Base-by-base conservation (phyloP, 257 asterid genomes). In the Solanum neorickii region DNA sequence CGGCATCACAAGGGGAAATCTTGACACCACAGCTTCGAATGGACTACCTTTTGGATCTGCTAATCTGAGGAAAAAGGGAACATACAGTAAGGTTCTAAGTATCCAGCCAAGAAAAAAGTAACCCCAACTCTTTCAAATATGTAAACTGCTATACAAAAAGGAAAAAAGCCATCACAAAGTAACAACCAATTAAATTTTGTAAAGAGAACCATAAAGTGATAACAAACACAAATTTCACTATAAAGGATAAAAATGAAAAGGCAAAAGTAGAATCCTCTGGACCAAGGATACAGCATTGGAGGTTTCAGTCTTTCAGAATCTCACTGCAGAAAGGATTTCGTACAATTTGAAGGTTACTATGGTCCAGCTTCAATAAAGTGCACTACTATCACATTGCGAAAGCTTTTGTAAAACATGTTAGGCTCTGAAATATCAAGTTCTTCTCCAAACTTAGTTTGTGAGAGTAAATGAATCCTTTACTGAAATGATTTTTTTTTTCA, bases 11-110 rank as follows among this genome's bases (percentile, higher is more conserved):
- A 96, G 91, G 37, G 96, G 92, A 88, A 95, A 95, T 60, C 89
- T 92, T 66, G 96, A 90, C 87, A 93, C 98, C 87, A 92, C 94
- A 65, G 91, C 98, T 35, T 89, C 86, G 88, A 95, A 96, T 0
- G 92, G 93, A 87, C 89, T 84, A 13, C 96, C 97, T 88, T 89
- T 91, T 59, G 96, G 92, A 85, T 93, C 95, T 49, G 78, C 89
- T 89, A 96, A 94, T 65, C 99, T 95, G 95, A 65, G 10, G 60
- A 87, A 41, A 88, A 87, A 87, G 12, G 33, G 75, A 16, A 75
- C 49, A 42, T 12, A 33, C 9, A 41, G 15, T 16, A 20, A 80
- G 49, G 85, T 47, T 49, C 21, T 5, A 16, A 80, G 44, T 16
- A 47, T n/a, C 44, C 68, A 83, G 41, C 31, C 16, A 86, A 35